Conservation (phyloP, 75 land plant species). For the Selaginella tamariscina region DNA sequence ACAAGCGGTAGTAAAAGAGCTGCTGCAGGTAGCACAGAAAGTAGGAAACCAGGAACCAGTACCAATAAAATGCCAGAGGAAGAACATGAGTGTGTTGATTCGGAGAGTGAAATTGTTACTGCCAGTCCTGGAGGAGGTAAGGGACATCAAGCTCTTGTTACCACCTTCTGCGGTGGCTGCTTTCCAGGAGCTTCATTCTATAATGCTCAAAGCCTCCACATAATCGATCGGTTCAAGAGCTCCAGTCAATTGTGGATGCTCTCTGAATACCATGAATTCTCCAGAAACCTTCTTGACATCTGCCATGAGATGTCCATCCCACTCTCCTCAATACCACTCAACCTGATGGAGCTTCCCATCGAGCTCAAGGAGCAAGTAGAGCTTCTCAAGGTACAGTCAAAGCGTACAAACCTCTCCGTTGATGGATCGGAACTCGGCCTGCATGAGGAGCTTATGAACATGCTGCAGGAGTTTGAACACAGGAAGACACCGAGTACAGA, state of each 20-base stretch:
- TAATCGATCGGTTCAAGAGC: slow-evolving; percentile 37
- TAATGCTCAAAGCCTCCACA: slow-evolving; percentile 36
- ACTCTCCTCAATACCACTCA: slow-evolving; percentile 45
- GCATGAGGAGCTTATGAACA: slow-evolving; percentile 27
- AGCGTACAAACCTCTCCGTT: slow-evolving; percentile 21
- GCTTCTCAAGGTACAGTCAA: slow-evolving; percentile 38
- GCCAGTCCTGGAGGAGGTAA: slow-evolving; percentile 41
- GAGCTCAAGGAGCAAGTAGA: slow-evolving; percentile 51
- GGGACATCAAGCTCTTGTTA: slow-evolving; percentile 14
- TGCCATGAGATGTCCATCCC: slow-evolving; percentile 35
- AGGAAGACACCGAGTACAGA: slow-evolving; percentile 40
- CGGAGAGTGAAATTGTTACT: slow-evolving; percentile 42
- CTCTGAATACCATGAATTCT: slow-evolving; percentile 23
- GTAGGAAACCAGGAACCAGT: not conserved
- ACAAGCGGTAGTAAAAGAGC: not conserved
- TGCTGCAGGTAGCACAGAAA: not conserved
- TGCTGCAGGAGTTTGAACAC: slow-evolving; percentile 39
- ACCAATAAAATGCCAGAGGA: slow-evolving; percentile 29
- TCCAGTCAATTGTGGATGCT: slow-evolving; percentile 46
- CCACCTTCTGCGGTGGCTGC: slow-evolving; percentile 44
- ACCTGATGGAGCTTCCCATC: slow-evolving; percentile 29
- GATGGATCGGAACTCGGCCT: slow-evolving; percentile 37
- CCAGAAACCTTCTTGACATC: slow-evolving; percentile 39
- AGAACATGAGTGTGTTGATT: slow-evolving; percentile 31
- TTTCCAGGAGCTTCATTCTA: slow-evolving; percentile 47